A percentile compares a stretch with the other conserved stretches of the same genome.
Evolutionary conservation across 257 asterid genomes (phyloP).

Genomic region (Ligustrum vulgare): DNA sequence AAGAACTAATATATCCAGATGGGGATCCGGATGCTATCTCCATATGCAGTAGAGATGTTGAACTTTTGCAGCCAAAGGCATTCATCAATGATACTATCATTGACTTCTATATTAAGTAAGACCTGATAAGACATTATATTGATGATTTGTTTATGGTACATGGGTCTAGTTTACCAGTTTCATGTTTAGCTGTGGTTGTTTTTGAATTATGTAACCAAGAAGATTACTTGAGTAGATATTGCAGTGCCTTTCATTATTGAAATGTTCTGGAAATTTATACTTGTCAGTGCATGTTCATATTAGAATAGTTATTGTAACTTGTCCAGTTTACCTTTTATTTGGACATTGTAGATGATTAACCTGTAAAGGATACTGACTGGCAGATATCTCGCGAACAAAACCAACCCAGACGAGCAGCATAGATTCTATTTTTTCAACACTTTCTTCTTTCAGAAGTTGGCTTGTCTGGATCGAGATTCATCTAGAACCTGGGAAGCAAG

Average conservation of each 20-base stretch:
- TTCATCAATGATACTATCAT: constrained; percentile 88
- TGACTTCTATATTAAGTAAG: constrained; percentile 86
- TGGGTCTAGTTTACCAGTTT: background rate
- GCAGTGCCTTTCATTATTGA: background rate
- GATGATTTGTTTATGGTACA: background rate
- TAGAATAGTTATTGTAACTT: constrained; percentile 3
- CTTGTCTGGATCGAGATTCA: constrained; percentile 46
- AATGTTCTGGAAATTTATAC: background rate
- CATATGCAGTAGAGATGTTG: constrained; percentile 64
- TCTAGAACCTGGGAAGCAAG: constrained; percentile 49
- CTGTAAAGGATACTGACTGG: constrained; percentile 19
- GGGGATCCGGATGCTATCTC: constrained; percentile 89
- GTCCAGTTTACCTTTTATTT: background rate
- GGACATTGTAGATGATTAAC: background rate
- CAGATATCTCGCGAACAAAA: constrained; percentile 65
- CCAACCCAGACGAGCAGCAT: constrained; percentile 47
- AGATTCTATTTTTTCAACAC: constrained; percentile 84
- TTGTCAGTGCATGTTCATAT: background rate
- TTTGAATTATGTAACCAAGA: background rate
- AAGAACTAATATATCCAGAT: constrained; percentile 64
- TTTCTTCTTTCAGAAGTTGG: constrained; percentile 88
- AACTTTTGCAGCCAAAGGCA: constrained; percentile 66
- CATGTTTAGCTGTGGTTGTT: constrained; percentile 4
- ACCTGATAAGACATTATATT: background rate
- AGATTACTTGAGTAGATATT: constrained; percentile 8